Evolutionary conservation across 2,329 filamentous ascomycete species (phyloP), one percentile per base, ranked within the genome.

Genomic region (Exophiala sideris): DNA sequence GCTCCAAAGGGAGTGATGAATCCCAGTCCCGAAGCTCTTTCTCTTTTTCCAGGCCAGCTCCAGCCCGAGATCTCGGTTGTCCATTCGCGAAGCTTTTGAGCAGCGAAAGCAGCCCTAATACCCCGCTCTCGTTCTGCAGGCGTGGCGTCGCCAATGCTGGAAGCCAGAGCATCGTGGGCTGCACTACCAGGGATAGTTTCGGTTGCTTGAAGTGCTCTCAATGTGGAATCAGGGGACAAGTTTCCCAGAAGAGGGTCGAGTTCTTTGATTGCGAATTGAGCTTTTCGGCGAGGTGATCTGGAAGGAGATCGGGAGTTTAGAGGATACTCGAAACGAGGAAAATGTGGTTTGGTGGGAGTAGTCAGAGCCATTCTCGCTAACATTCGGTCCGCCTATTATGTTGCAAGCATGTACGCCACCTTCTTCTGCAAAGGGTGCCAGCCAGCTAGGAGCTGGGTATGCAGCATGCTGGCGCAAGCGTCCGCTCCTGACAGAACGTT

Each of bases 71-170:
- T 68, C 66, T 86, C 83, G 33, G 72, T 70, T 57, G 77, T 75
- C 83, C 83, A 86, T 61, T 76, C 70, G 60, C 77, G 75, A 56
- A 86, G 66, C 53, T 80, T 79, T 63, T 84, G 76, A 24, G 80
- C 81, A 21, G 78, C 78, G 63, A 80, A 72, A 24, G 82, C 82
- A 21, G 83, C 82, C 58, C 80, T 76, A 48, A 79, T 76, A 6
- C 81, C 83, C 57, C 85, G 70, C 29, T 80, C 79, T 61, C 81
- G 74, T 67, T 86, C 81, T 9, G 78, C 74, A 1, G 73, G 68
- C 2, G 81, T 81, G 9, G 81, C 79, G 54, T 74, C 72, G 2
- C 78, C 75, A 59, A 84, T 81, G 66, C 79, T 81, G 45, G 71
- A 70, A 29, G 69, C 65, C 12, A 78, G 66, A 29, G 72, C 67